Conservation (phyloP, 2,329 filamentous ascomycete genomes). For the Xylariaceae sp. region DNA sequence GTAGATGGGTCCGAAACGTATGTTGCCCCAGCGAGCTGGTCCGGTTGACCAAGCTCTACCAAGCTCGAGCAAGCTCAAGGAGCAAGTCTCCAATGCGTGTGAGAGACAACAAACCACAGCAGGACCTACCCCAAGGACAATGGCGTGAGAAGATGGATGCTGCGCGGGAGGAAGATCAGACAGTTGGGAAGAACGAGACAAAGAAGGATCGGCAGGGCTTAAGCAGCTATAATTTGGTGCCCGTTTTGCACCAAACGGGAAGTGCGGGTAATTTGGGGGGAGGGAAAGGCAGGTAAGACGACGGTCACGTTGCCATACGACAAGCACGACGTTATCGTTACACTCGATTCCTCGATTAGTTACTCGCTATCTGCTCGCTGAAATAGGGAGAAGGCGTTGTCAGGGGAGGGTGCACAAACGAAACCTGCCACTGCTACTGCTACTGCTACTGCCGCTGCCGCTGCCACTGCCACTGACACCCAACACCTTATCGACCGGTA, state of each 20-base stretch:
- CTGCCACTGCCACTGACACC: no score
- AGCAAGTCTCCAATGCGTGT: neutral
- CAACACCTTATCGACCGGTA: no score
- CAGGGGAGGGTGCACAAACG: neutral
- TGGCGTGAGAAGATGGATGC: constrained; percentile 1
- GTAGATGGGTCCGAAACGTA: neutral
- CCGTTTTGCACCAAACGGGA: neutral
- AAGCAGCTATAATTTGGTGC: neutral
- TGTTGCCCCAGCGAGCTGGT: neutral
- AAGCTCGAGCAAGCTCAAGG: neutral
- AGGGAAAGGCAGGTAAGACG: neutral
- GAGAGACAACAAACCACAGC: neutral
- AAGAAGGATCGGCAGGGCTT: constrained; percentile 15
- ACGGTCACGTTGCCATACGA: neutral
- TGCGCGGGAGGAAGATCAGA: constrained; percentile 4
- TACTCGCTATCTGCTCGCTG: neutral
- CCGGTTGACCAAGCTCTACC: neutral
- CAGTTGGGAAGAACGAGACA: constrained; percentile 9
- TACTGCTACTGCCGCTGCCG: no score
- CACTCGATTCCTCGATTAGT: neutral
- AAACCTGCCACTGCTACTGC: no score
- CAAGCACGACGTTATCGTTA: neutral
- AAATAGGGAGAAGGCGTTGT: neutral
- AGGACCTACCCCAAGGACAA: neutral
- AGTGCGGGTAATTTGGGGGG: neutral